Evolutionary conservation across 805 yeast species (phyloP).

Genomic region (Saturnispora hagleri): DNA sequence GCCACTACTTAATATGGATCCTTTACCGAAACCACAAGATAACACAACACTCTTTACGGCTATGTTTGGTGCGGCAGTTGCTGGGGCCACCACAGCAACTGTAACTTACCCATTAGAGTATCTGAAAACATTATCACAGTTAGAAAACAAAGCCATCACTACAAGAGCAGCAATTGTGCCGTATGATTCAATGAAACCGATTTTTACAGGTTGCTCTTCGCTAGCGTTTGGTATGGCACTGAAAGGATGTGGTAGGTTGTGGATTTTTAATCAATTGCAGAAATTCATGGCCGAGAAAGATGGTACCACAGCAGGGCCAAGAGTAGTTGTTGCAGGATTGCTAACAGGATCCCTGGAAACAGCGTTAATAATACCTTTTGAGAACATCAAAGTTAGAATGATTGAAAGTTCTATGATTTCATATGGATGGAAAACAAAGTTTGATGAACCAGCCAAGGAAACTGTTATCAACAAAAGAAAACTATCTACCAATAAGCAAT

Average conservation of each 20-base stretch:
- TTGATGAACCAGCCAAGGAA: conserved; percentile 12
- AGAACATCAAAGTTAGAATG: conserved; percentile 71
- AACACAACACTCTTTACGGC: conserved; percentile 45
- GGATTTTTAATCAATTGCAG: conserved; percentile 66
- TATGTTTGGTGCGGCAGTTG: conserved; percentile 48
- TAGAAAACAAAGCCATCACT: conserved; percentile 34
- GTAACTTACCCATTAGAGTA: conserved; percentile 66
- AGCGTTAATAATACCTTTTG: conserved; percentile 82
- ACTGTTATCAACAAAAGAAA: not conserved
- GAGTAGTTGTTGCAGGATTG: conserved; percentile 73
- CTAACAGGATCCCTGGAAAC: conserved; percentile 82
- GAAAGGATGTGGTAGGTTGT: conserved; percentile 66
- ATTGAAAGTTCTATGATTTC: conserved; percentile 51
- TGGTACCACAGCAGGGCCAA: conserved; percentile 66
- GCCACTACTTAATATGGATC: conserved; percentile 16
- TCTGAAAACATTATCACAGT: conserved; percentile 54
- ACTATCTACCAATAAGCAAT: conserved; percentile 7
- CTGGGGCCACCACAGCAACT: conserved; percentile 55
- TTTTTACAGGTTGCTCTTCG: conserved; percentile 62
- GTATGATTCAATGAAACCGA: conserved; percentile 22
- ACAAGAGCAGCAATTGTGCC: conserved; percentile 27
- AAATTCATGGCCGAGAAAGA: conserved; percentile 52
- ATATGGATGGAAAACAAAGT: conserved; percentile 20
- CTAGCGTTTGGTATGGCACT: conserved; percentile 63
- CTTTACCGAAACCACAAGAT: conserved; percentile 17